A percentile compares a stretch with the other conserved stretches of the same genome.
Conservation (phyloP, 352 stramenopile genomes). For the Pythium dissotocum region DNA sequence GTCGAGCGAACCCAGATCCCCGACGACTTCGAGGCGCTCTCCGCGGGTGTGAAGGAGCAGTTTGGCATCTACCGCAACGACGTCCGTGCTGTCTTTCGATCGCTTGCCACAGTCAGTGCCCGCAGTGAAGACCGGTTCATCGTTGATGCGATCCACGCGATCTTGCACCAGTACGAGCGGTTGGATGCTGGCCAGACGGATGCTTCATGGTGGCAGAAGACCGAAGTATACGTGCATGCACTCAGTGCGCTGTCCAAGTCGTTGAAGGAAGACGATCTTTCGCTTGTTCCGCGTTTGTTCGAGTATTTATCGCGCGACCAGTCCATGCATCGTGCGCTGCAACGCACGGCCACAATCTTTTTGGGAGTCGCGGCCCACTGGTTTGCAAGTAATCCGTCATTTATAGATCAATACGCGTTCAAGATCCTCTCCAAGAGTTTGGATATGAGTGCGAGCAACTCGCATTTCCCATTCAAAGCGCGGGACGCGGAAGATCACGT, state of each 20-base stretch:
- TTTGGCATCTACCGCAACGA: slow-evolving; percentile 73
- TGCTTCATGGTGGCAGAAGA: slow-evolving; percentile 64
- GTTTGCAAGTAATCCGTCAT: slow-evolving; percentile 70
- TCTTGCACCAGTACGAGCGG: slow-evolving; percentile 73
- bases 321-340: slow-evolving; percentile 56
- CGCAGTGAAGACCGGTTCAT: slow-evolving; percentile 80
- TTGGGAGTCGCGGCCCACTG: slow-evolving; percentile 69
- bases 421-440: slow-evolving; percentile 74
- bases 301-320: slow-evolving; percentile 70
- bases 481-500: slow-evolving; percentile 63
- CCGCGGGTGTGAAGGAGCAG: slow-evolving; percentile 52
- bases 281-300: slow-evolving; percentile 69
- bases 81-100: slow-evolving; percentile 73
- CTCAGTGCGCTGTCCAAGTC: slow-evolving; percentile 83
- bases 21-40: slow-evolving; percentile 48
- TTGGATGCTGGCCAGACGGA: slow-evolving; percentile 36
- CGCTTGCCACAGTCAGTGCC: slow-evolving; percentile 67
- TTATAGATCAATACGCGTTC: slow-evolving; percentile 57
- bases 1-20: slow-evolving; percentile 74
- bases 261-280: slow-evolving; percentile 76
- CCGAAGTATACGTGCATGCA: slow-evolving; percentile 83
- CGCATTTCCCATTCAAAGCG: slow-evolving; percentile 45
- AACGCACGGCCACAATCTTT: slow-evolving; percentile 68
- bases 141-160: slow-evolving; percentile 67
- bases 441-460: slow-evolving; percentile 40